Conservation (phyloP, 495 filamentous ascomycete genomes). For the Xylaria palmicola region DNA sequence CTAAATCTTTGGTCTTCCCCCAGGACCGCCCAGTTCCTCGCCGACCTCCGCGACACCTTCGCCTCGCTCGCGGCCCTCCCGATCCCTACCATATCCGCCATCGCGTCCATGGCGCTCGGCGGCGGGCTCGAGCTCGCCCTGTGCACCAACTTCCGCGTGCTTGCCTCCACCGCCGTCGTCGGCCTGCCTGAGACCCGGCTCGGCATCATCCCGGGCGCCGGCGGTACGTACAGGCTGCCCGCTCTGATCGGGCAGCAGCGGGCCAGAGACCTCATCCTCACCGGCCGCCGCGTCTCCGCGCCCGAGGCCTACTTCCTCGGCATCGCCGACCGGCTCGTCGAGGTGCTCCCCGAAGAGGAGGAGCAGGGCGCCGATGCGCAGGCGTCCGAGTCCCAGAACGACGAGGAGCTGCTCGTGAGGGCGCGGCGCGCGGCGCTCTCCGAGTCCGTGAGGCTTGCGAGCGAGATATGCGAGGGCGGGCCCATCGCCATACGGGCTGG, state of each 20-base stretch:
- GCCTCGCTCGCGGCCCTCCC: slow-evolving; percentile 64
- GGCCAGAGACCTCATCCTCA: slow-evolving; percentile 82
- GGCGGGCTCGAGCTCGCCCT: slow-evolving; percentile 91
- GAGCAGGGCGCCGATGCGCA: slow-evolving; percentile 38
- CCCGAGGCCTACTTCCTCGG: slow-evolving; percentile 82
- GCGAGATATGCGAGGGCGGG: slow-evolving; percentile 82
- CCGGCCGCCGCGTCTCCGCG: slow-evolving; percentile 74
- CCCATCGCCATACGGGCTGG: slow-evolving; percentile 76
- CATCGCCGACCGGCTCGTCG: slow-evolving; percentile 77
- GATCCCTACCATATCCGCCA: slow-evolving; percentile 84
- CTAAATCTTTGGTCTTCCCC: neutral
- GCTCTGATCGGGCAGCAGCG: slow-evolving; percentile 68
- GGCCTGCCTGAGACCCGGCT: slow-evolving; percentile 88
- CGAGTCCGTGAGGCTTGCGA: slow-evolving; percentile 73
- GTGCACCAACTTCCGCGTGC: slow-evolving; percentile 79
- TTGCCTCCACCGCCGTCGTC: slow-evolving; percentile 68
- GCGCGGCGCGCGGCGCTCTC: slow-evolving; percentile 65
- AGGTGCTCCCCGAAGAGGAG: slow-evolving; percentile 62
- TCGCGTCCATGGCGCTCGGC: slow-evolving; percentile 79
- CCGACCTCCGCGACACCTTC: slow-evolving; percentile 70
- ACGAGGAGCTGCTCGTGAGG: slow-evolving; percentile 33
- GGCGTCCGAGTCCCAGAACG: slow-evolving; percentile 34
- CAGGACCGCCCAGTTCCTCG: slow-evolving; percentile 75
- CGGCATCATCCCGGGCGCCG: slow-evolving; percentile 91
- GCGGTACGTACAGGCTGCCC: slow-evolving; percentile 85